Percentiles rank a stretch among this genome's conserved stretches.
These are phyloP conservation scores for Cardamine chenopodiifolia DNA, from an alignment of 345 rosid species.

Conservation along the genomic window DNA sequence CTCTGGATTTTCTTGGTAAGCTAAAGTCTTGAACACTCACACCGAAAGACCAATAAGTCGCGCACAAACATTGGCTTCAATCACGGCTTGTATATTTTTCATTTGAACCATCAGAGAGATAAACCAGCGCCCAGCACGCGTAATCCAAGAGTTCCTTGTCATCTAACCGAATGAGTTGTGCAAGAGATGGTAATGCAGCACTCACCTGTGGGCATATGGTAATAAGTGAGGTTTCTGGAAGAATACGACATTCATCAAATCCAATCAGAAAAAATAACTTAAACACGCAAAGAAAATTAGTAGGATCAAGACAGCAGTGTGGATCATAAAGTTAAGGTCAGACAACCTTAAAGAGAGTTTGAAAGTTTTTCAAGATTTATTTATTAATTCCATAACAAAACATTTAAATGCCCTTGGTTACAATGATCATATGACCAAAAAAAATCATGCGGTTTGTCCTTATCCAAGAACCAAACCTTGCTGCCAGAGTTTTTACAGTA, in stretches of 20 bases:
- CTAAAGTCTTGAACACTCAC: conserved; percentile 50
- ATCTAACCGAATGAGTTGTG: conserved; percentile 62
- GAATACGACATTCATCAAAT: conserved; percentile 19
- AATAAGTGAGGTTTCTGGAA: conserved; percentile 17
- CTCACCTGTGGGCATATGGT: conserved; percentile 55
- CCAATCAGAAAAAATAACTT: not conserved
- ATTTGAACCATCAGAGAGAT: conserved; percentile 62
- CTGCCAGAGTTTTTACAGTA: not conserved
- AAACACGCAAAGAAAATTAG: not conserved
- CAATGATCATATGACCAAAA: not conserved
- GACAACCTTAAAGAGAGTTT: not conserved
- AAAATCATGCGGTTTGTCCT: not conserved
- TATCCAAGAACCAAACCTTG: not conserved
- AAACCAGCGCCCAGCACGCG: conserved; percentile 68
- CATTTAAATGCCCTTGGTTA: conserved; percentile 1
- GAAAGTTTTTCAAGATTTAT: not conserved
- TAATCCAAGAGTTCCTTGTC: conserved; percentile 80
- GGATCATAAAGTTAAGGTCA: not conserved
- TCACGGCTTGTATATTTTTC: conserved; percentile 80
- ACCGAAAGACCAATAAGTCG: conserved; percentile 75
- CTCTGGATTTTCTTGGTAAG: conserved; percentile 18
- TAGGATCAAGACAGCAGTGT: not conserved
- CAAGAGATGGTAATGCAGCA: conserved; percentile 72
- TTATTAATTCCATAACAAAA: not conserved
- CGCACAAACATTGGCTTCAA: conserved; percentile 73